phyloP scores from a whole-genome alignment of 2,329 filamentous ascomycete genomes.

The Arthroderma uncinatum region DNA sequence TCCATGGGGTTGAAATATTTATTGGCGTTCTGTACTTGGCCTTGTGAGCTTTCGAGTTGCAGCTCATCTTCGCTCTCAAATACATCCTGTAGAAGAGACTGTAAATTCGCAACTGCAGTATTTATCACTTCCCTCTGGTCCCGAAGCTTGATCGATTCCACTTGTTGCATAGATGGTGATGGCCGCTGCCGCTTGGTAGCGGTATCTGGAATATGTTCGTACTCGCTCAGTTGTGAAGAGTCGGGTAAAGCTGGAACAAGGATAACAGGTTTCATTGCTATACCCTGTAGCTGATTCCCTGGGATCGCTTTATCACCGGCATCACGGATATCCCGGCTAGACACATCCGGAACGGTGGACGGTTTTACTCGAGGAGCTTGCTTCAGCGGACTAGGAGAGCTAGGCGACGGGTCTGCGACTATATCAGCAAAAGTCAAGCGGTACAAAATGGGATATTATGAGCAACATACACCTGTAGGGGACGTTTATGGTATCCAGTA shows the following conservation, averaged over 20 bases:
- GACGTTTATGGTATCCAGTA: slow-evolving; percentile 39
- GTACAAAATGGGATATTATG: neutral
- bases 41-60: slow-evolving; percentile 43
- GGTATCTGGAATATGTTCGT: slow-evolving; percentile 29
- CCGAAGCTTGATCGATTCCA: slow-evolving; percentile 49
- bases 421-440: slow-evolving; percentile 5
- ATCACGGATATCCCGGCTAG: slow-evolving; percentile 10
- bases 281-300: neutral
- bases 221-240: slow-evolving; percentile 31
- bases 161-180: slow-evolving; percentile 41
- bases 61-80: slow-evolving; percentile 66
- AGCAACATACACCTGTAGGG: slow-evolving; percentile 30
- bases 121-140: slow-evolving; percentile 77
- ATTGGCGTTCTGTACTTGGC: slow-evolving; percentile 33
- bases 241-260: slow-evolving; percentile 38
- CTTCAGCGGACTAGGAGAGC: slow-evolving; percentile 19
- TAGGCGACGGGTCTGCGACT: slow-evolving; percentile 26
- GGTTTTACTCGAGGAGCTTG: slow-evolving; percentile 13
- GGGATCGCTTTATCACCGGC: neutral
- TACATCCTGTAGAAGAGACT: slow-evolving; percentile 57
- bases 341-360: slow-evolving; percentile 11
- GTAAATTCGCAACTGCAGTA: slow-evolving; percentile 58
- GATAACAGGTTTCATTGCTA: slow-evolving; percentile 31
- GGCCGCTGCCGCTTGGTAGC: slow-evolving; percentile 38
- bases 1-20: slow-evolving; percentile 41